phyloP scores from a whole-genome alignment of 371 early-diverging fungal species.

The Zopfochytrium polystomum region DNA sequence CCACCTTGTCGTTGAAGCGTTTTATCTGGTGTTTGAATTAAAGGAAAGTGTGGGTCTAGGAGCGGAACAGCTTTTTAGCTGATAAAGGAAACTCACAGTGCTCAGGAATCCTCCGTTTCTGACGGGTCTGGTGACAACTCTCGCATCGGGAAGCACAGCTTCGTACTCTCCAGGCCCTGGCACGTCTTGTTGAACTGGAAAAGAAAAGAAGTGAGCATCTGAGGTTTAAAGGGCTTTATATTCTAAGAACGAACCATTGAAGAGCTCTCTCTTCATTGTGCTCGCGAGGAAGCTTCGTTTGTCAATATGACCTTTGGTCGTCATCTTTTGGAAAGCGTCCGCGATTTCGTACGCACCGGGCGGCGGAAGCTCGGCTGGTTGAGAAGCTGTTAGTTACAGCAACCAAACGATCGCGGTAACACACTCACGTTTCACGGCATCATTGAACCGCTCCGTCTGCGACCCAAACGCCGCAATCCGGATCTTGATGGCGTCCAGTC shows the following conservation, averaged over 20 bases:
- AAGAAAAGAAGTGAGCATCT: constrained; percentile 2
- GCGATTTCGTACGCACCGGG: constrained; percentile 48
- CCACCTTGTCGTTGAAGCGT: constrained; percentile 32
- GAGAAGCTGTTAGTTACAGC: constrained; percentile 9
- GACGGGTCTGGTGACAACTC: constrained; percentile 13
- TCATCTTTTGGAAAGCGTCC: constrained; percentile 37
- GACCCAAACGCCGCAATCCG: constrained; percentile 48
- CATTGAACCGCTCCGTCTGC: constrained; percentile 44
- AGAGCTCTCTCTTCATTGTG: constrained; percentile 36
- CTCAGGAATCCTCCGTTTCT: constrained; percentile 36
- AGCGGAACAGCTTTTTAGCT: too few species aligned
- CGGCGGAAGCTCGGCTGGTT: constrained; percentile 41
- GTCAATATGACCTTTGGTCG: constrained; percentile 29
- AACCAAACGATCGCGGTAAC: neutral
- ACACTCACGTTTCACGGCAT: constrained; percentile 5
- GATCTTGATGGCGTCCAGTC: constrained; percentile 31
- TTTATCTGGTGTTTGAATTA: constrained; percentile 22
- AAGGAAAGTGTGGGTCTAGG: neutral
- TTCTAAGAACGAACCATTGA: constrained; percentile 34
- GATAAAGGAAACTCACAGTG: too few species aligned
- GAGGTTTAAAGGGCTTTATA: neutral
- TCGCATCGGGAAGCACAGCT: too few species aligned
- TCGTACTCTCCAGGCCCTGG: constrained; percentile 50
- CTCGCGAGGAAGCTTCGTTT: constrained; percentile 32
- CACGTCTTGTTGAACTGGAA: constrained; percentile 27